Base-by-base conservation (phyloP, 2,329 filamentous ascomycete genomes). In the Talaromyces sp. region DNA sequence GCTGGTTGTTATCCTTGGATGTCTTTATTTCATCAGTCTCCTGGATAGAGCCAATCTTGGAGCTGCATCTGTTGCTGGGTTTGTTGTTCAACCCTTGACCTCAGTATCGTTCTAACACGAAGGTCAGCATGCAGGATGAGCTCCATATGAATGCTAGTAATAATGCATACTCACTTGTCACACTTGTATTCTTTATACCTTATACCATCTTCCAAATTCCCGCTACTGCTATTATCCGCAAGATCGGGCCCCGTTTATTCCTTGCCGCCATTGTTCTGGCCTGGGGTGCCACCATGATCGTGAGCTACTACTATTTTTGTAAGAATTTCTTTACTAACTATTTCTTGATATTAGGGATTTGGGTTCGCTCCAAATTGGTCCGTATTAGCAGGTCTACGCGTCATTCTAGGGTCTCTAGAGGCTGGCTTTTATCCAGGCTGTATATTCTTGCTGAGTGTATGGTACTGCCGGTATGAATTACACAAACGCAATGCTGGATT, bases 21-120 rank as follows among this genome's bases (percentile, higher is more conserved):
- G 82, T 65, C 83, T 92, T 77, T 93, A 93, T 75, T 91, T 88
- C 72, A 81, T 91, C 68, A 89, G 85, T 64, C 77, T 94, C 63
- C 90, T 94, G 86, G 91, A 95, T 71, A 82, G 90, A 42, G 91
- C 89, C 4, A 94, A 94, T 73, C 77, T 93, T 72, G 80, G 36
- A 81, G 33, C 85, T 33, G 90, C 89, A 53, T 85, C 85, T 57
- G 88, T 94, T 71, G 90, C 90, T 23, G 91, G 83, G 81, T 82
- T 69, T 60, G 72, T 65, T 8, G 84, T 81, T 0, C 81, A 85
- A 23, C 7, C 85, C 85, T 27, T 70, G 80, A 66, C 81, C 91
- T 78, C 91, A 90, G 74, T 89, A 16, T 36, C 12, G 3, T 16
- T 36, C 34, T 36, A 36, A 36, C 34, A 36, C 14, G 3, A 36